Evolutionary conservation across 73 alveolate genomes (phyloP).

Genomic region (Stentor coeruleus): DNA sequence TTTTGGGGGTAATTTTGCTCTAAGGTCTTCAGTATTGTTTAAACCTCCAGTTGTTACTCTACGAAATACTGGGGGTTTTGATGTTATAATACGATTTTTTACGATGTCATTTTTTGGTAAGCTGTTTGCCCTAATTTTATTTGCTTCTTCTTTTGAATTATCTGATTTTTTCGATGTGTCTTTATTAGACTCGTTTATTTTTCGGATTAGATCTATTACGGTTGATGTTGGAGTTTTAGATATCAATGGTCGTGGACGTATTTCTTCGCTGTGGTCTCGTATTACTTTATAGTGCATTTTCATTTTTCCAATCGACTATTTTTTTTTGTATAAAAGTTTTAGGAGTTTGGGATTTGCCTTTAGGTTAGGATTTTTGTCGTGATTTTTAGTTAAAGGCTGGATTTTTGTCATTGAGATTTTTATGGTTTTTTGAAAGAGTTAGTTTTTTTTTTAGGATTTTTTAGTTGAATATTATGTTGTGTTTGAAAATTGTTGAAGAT

Average conservation of each 20-base stretch:
- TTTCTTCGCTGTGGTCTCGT: conserved; percentile 4
- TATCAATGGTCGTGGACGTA: background rate
- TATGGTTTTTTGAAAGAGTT: no score
- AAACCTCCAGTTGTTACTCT: background rate
- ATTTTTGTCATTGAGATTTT: no score
- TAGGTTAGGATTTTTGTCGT: no score
- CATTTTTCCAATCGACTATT: no score
- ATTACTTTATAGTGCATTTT: background rate
- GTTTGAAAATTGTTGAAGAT: no score
- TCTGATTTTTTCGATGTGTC: background rate
- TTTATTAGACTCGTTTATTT: background rate
- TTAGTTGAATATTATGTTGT: no score
- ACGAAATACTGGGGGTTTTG: background rate
- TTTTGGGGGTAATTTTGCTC: background rate
- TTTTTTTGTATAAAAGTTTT: no score
- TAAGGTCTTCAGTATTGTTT: background rate
- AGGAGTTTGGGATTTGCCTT: no score
- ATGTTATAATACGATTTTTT: background rate
- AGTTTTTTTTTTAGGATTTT: no score
- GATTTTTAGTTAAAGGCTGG: no score
- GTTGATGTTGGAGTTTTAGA: background rate
- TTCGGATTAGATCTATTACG: background rate
- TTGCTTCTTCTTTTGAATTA: background rate
- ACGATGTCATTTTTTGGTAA: background rate
- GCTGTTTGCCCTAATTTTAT: background rate